A percentile compares a stretch with the other conserved stretches of the same genome.
Conservation (phyloP, 2,329 filamentous ascomycete species). For the Leptographium galeiforme region DNA sequence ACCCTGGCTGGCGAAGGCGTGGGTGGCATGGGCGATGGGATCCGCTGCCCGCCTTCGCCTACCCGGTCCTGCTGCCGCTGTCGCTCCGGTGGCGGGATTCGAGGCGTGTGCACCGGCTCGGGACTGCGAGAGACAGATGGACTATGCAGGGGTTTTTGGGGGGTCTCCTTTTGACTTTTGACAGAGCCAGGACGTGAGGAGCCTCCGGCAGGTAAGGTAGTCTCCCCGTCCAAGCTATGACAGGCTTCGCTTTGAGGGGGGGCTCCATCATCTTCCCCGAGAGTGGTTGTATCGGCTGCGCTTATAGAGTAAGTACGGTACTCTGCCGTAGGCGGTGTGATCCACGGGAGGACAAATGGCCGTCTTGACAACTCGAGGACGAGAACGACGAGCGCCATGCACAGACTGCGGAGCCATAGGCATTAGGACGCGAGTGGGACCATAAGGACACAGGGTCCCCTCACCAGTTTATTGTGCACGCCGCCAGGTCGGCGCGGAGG, state of each 20-base stretch:
- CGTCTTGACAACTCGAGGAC: conserved; percentile 8
- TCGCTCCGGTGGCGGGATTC: background rate
- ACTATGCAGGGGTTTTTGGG: background rate
- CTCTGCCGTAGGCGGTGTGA: conserved; percentile 9
- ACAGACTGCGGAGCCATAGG: background rate
- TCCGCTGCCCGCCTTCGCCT: background rate
- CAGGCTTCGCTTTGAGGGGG: background rate
- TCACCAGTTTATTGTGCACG: conserved; percentile 7
- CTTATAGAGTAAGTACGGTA: conserved; percentile 5
- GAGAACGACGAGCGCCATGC: conserved; percentile 3
- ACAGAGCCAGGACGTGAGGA: background rate
- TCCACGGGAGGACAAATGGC: conserved; percentile 13
- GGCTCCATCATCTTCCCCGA: conserved; percentile 9
- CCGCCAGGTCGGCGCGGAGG: conserved; percentile 7
- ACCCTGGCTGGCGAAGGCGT: background rate
- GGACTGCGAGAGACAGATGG: background rate
- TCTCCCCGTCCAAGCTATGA: background rate
- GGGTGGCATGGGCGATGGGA: background rate
- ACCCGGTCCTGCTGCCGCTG: background rate
- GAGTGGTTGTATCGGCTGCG: conserved; percentile 7
- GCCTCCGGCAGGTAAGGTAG: background rate
- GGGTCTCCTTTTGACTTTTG: background rate
- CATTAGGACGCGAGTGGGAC: background rate
- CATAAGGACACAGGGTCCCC: background rate
- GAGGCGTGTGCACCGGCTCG: background rate